Evolutionary conservation across 1,284 basidiomycete species (phyloP).

Genomic region (Ganoderma lingzhi): DNA sequence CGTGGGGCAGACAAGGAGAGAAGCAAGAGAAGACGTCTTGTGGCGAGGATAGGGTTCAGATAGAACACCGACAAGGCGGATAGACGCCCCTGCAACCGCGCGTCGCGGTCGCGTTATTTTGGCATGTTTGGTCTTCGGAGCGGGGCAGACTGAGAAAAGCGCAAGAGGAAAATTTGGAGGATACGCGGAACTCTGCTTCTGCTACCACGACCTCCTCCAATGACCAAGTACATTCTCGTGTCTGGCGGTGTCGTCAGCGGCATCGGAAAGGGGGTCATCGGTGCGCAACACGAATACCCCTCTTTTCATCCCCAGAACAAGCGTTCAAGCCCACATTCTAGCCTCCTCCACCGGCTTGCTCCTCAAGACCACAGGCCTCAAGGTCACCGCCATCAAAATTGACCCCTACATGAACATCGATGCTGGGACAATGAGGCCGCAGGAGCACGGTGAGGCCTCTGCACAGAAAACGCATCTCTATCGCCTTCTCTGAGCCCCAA

Average conservation of each 20-base stretch:
- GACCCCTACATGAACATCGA: constrained; percentile 99
- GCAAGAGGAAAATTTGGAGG: constrained; percentile 26
- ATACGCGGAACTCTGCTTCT: constrained; percentile 35
- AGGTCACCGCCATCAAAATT: constrained; percentile 99
- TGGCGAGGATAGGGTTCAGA: not conserved
- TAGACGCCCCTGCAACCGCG: constrained; percentile 8
- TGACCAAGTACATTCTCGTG: constrained; percentile 93
- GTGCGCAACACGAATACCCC: constrained; percentile 54
- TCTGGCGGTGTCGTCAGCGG: constrained; percentile 94
- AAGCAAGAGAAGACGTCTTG: not conserved
- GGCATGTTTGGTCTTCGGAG: constrained; percentile 24
- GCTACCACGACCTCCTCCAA: constrained; percentile 40
- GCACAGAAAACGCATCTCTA: constrained; percentile 3
- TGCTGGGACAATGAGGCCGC: constrained; percentile 99
- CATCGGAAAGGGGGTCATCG: constrained; percentile 95
- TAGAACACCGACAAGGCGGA: not conserved
- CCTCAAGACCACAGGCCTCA: constrained; percentile 94
- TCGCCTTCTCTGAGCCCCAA: constrained; percentile 32
- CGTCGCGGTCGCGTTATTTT: constrained; percentile 34
- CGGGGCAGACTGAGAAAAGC: constrained; percentile 17
- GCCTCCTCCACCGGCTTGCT: constrained; percentile 97
- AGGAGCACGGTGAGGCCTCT: constrained; percentile 86
- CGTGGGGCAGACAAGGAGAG: not conserved
- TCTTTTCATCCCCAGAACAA: constrained; percentile 22
- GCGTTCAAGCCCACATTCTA: constrained; percentile 46